phyloP scores from a whole-genome alignment of 768 basidiomycete genomes.

The Lactifluus echinatus region DNA sequence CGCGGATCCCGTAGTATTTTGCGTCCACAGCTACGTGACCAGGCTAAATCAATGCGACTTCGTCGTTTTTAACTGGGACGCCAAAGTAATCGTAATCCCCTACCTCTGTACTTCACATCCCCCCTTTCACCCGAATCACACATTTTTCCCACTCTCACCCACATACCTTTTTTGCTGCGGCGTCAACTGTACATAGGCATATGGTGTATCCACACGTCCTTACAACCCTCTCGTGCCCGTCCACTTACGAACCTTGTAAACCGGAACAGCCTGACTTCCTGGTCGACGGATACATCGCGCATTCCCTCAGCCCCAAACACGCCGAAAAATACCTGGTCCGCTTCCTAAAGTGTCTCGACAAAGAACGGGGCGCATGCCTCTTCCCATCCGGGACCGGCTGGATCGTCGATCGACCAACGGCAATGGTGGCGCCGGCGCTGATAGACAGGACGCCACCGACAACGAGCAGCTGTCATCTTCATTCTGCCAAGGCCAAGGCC shows the following conservation, averaged over 20 bases:
- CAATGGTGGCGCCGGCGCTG: no score
- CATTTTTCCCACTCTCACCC: neutral
- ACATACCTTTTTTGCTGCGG: neutral
- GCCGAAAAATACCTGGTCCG: neutral
- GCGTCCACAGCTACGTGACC: neutral
- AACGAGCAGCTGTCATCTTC: no score
- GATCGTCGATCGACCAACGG: neutral
- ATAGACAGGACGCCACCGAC: neutral
- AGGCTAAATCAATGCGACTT: neutral
- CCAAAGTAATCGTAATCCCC: neutral
- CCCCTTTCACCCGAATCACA: neutral
- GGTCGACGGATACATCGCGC: slow-evolving; percentile 1
- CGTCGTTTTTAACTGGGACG: neutral
- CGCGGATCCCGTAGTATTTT: neutral
- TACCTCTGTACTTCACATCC: neutral
- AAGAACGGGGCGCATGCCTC: neutral
- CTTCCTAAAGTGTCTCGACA: neutral
- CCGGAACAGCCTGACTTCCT: neutral
- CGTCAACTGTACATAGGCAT: neutral
- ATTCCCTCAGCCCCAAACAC: neutral
- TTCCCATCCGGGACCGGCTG: neutral
- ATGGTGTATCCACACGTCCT: no score
- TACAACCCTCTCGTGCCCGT: neutral
- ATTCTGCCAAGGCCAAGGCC: neutral
- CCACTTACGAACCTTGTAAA: neutral